Conservation (phyloP, 2,329 filamentous ascomycete species). For the Hymenoscyphus fraxineus region DNA sequence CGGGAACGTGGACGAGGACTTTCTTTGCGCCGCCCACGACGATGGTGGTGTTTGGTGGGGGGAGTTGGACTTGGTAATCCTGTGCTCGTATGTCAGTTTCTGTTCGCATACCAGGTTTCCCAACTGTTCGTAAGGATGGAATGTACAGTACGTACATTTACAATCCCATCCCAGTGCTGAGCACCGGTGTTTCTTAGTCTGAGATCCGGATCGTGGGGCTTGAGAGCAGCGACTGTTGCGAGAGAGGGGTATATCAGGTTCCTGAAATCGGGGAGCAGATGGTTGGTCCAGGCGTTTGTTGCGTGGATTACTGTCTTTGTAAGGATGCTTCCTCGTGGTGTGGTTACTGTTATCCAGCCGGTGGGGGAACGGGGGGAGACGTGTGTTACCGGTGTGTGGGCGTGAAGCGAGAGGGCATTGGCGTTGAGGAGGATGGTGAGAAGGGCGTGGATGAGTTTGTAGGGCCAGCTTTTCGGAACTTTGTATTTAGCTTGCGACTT, state of each 20-base stretch:
- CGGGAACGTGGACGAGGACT: slow-evolving; percentile 29
- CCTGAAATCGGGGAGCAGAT: slow-evolving; percentile 50
- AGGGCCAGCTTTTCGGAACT: slow-evolving; percentile 9
- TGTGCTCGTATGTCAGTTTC: neutral
- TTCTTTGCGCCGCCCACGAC: slow-evolving; percentile 38
- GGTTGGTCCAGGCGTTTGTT: slow-evolving; percentile 63
- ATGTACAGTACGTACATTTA: slow-evolving; percentile 19
- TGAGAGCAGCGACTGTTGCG: slow-evolving; percentile 30
- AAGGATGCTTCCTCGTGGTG: slow-evolving; percentile 49
- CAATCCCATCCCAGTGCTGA: slow-evolving; percentile 33
- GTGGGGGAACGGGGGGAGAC: slow-evolving; percentile 24
- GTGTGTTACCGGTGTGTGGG: slow-evolving; percentile 43
- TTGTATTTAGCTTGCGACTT: neutral
- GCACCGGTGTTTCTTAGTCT: slow-evolving; percentile 30
- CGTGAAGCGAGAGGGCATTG: slow-evolving; percentile 48
- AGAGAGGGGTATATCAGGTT: slow-evolving; percentile 39
- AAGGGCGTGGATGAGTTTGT: slow-evolving; percentile 57
- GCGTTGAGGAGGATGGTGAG: slow-evolving; percentile 44
- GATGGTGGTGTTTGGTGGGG: slow-evolving; percentile 33
- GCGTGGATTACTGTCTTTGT: slow-evolving; percentile 57
- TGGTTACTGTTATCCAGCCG: slow-evolving; percentile 45
- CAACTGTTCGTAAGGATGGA: neutral
- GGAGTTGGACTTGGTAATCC: slow-evolving; percentile 35
- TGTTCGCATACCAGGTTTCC: too few species aligned
- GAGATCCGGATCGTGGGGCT: slow-evolving; percentile 32